Evolutionary conservation across 192 early-diverging fungal genomes (phyloP).

Genomic region (Backusella macrospora): DNA sequence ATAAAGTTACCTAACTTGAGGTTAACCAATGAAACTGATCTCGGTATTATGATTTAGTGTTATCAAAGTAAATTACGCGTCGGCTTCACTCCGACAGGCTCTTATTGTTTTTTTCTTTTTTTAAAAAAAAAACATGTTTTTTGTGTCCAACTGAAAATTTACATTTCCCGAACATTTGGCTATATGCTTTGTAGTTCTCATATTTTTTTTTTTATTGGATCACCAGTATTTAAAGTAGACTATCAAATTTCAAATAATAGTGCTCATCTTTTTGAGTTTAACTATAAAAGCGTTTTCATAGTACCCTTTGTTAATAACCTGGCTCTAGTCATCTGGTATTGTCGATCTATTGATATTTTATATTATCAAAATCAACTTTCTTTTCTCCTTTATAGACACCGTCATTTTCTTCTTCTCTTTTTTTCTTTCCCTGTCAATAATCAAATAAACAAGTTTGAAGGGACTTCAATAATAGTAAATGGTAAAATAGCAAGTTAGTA

Average conservation of each 20-base stretch:
- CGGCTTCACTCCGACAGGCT: constrained; percentile 14
- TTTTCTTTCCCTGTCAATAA: not conserved
- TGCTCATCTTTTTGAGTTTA: not conserved
- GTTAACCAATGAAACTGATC: not conserved
- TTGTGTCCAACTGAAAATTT: constrained; percentile 9
- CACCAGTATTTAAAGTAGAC: not conserved
- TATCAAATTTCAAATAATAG: too few relatives aligned
- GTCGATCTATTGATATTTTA: not conserved
- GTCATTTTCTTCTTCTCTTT: not conserved
- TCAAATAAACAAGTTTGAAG: not conserved
- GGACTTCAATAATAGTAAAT: too few relatives aligned
- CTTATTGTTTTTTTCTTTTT: not conserved
- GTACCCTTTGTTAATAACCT: not conserved
- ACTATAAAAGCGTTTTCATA: constrained; percentile 11
- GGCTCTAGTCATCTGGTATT: not conserved
- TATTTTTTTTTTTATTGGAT: not conserved
- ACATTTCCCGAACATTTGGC: constrained; percentile 6
- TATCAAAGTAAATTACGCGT: constrained; percentile 16
- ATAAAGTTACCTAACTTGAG: constrained; percentile 10
- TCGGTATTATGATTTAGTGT: constrained; percentile 10
- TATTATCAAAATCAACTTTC: not conserved
- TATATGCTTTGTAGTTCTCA: not conserved
- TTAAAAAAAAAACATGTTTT: constrained; percentile 1
- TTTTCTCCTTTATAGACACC: not conserved
- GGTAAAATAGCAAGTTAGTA: too few relatives aligned